Base-by-base conservation (phyloP, 2,329 filamentous ascomycete species). In the Cercospora sesami region DNA sequence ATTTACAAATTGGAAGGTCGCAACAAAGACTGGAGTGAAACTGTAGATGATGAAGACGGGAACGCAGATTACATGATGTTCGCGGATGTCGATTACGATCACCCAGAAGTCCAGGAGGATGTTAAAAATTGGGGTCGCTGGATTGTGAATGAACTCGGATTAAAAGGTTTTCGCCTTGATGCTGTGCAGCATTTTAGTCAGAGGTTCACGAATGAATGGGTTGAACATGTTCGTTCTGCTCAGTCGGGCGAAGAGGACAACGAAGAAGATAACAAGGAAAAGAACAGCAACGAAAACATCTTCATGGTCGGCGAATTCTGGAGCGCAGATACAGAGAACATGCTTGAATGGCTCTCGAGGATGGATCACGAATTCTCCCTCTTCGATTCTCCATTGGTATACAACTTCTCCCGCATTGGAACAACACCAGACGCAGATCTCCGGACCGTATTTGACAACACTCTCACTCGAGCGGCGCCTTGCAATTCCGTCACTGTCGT, bases 21-120 rank as follows among this genome's bases (percentile, higher is more conserved):
- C 48, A 64, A 85, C 65, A 90, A 90, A 73, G 82, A 83, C 42
- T 91, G 89, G 89, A 86, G 86, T 5, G 73, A 83, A 1, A 83
- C 83, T 5, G 88, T 89, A 2, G 87, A 87, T 21, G 83, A 85
- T 18, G 83, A 91, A 76, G 85, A 87, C 68, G 70, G 68, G 4
- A 91, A 92, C 74, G 80, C 79, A 31, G 87, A 89, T 75, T 91
- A 87, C 75, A 83, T 91, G 39, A 91, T 92, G 89, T 91, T 90
- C 70, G 86, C 88, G 5, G 86, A 92, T 75, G 76, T 92, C 31
- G 89, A 92, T 75, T 90, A 90, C 75, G 79, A 80, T 5, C 84
- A 90, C 64, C 82, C 82, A 0, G 89, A 91, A 73, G 89, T 91
- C 6, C 81, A 83, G 55, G 79, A 83, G 4, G 90, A 92, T 71